A percentile compares a stretch with the other conserved stretches of the same genome.
phyloP scores from a whole-genome alignment of 1,139 yeast species.

The Yamadazyma songkhlaensis region DNA sequence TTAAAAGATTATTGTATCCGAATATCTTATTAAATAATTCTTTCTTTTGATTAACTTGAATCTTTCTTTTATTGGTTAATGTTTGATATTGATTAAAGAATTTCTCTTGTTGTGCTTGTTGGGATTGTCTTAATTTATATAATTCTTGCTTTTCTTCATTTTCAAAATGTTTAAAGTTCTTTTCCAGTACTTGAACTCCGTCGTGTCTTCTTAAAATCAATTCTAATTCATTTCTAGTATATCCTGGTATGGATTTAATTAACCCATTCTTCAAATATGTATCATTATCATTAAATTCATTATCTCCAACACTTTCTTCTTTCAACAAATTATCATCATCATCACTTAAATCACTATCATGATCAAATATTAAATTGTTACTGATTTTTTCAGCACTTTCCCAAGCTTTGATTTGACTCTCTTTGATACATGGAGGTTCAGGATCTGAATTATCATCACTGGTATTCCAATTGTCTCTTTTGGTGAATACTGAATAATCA shows the following conservation, averaged over 20 bases:
- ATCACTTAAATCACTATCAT: conserved; percentile 25
- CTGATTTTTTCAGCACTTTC: conserved; percentile 44
- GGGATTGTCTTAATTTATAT: conserved; percentile 31
- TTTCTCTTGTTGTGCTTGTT: conserved; percentile 32
- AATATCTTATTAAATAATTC: conserved; percentile 38
- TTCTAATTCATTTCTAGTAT: conserved; percentile 35
- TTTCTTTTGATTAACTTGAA: conserved; percentile 43
- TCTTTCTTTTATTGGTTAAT: conserved; percentile 34
- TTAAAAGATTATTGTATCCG: conserved; percentile 38
- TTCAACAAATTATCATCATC: conserved; percentile 18
- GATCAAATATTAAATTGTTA: conserved; percentile 35
- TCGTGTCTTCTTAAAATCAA: conserved; percentile 16
- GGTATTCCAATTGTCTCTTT: conserved; percentile 15
- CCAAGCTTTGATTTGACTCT: conserved; percentile 47
- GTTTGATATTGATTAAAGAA: conserved; percentile 33
- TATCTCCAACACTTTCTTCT: neutral
- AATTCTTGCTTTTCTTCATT: conserved; percentile 30
- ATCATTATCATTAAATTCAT: conserved; percentile 4
- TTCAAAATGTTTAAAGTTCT: conserved; percentile 12
- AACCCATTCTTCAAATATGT: conserved; percentile 9
- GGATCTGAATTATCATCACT: conserved; percentile 6
- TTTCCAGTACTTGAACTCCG: conserved; percentile 6
- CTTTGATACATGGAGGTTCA: conserved; percentile 25
- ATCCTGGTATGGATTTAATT: conserved; percentile 39
- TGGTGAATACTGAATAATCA: conserved; percentile 26